Base-by-base conservation (phyloP, 495 filamentous ascomycete genomes). In the Penicillium cosmopolitanum region DNA sequence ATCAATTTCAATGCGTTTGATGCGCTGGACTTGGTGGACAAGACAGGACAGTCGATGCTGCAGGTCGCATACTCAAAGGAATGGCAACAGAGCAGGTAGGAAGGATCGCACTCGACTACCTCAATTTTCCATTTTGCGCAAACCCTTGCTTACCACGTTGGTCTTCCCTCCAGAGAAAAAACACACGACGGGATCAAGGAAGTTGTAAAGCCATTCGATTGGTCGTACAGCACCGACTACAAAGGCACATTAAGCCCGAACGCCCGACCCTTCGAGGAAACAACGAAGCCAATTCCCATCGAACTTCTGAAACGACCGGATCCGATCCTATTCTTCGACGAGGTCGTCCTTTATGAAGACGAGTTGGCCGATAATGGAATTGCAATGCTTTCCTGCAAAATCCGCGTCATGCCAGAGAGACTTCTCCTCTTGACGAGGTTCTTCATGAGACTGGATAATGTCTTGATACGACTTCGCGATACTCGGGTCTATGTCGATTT, bases 311-410 rank as follows among this genome's bases (percentile, higher is more conserved):
- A 86, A 69, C 84, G 87, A 15, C 89, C 88, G 0, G 95, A 98
- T 68, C 96, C 96, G 2, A 98, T 98, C 61, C 75, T 95, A 0
- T 96, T 97, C 75, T 94, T 92, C 69, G 92, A 98, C 69, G 91
- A 97, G 57, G 92, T 98, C 28, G 85, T 97, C 60, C 82, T 98
- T 28, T 98, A 98, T 71, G 95, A 98, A 77, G 93, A 96, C 73
- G 95, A 98, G 76, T 84, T 98, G 55, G 95, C 96, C 42, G 95
- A 98, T 71, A 98, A 98, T 72, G 95, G 95, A 25, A 94, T 97
- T 60, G 86, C 92, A 6, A 82, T 96, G 72, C 72, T 96, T 11
- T 93, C 86, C 23, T 88, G 88, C 76, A 98, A 98, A 78, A 76
- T 97, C 47, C 81, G 95, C 50, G 95, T 97, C 50, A 97, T 97